These are phyloP conservation scores for Henckelia pumila DNA, from an alignment of 257 asterid species.

Conservation along the genomic window DNA sequence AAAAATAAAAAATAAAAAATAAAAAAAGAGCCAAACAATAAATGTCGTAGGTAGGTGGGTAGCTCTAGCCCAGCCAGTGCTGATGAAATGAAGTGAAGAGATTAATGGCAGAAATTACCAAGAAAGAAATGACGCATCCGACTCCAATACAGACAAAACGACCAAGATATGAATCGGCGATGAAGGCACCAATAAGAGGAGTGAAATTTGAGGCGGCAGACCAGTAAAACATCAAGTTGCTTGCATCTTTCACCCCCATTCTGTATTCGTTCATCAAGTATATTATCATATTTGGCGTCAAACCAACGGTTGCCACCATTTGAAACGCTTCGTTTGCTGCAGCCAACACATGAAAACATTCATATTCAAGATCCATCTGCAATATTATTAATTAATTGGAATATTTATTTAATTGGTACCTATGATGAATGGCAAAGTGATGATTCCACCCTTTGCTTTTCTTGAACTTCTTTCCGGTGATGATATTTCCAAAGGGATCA, in stretches of 20 bases:
- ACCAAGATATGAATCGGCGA: constrained; percentile 66
- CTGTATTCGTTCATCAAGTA: constrained; percentile 53
- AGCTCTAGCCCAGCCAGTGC: too few relatives aligned
- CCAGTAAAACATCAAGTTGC: constrained; percentile 51
- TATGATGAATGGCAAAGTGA: constrained; percentile 69
- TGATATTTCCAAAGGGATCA: too few relatives aligned
- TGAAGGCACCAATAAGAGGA: constrained; percentile 63
- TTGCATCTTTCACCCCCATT: constrained; percentile 41
- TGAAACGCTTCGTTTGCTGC: constrained; percentile 66
- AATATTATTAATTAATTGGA: not conserved
- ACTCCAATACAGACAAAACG: constrained; percentile 54
- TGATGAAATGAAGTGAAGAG: too few relatives aligned
- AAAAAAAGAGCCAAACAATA: too few relatives aligned
- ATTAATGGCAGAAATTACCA: constrained; percentile 57
- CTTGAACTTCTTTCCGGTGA: constrained; percentile 23
- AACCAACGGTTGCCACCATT: constrained; percentile 61
- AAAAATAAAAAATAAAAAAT: too few relatives aligned
- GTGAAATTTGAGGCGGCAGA: constrained; percentile 59
- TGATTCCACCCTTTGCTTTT: constrained; percentile 50
- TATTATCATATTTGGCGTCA: constrained; percentile 56
- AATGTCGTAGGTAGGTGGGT: too few relatives aligned
- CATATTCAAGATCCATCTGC: not conserved
- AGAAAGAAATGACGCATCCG: constrained; percentile 53
- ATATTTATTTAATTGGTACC: too few relatives aligned
- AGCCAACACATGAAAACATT: not conserved